Percentiles rank a stretch among this genome's conserved stretches.
phyloP scores from a whole-genome alignment of 176 grass and related monocot species.

The Oryza nivara region DNA sequence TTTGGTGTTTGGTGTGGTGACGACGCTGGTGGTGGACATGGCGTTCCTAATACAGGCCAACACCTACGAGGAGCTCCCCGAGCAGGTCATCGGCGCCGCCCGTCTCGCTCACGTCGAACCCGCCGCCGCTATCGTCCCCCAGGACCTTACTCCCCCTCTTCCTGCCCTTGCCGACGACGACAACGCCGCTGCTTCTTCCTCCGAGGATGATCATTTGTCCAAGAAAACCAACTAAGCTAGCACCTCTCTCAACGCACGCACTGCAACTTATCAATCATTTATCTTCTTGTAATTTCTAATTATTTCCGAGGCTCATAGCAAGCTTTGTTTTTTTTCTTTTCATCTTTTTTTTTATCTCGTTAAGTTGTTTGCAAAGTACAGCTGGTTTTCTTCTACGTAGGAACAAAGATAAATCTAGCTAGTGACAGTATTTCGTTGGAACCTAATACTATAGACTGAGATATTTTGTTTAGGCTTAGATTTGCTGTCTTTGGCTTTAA shows the following conservation, averaged over 20 bases:
- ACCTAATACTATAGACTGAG: too few species aligned
- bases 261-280: not conserved
- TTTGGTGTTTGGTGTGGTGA: constrained; percentile 82
- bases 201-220: constrained; percentile 47
- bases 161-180: constrained; percentile 14
- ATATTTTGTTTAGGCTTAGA: too few species aligned
- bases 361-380: too few species aligned
- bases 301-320: too few species aligned
- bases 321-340: too few species aligned
- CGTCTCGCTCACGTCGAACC: constrained; percentile 81
- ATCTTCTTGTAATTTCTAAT: not conserved
- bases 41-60: constrained; percentile 96
- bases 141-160: constrained; percentile 42
- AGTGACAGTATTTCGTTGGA: too few species aligned
- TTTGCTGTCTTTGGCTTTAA: too few species aligned
- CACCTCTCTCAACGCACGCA: not conserved
- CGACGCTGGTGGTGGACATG: constrained; percentile 89
- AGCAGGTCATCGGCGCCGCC: constrained; percentile 80
- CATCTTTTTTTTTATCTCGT: too few species aligned
- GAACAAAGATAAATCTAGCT: too few species aligned
- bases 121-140: constrained; percentile 55
- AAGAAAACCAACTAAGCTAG: constrained; percentile 55
- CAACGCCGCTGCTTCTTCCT: not conserved
- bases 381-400: too few species aligned
- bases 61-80: constrained; percentile 80